A percentile compares a stretch with the other conserved stretches of the same genome.
These are phyloP conservation scores for Capsella bursapastoris DNA, from an alignment of 345 rosid species.

Conservation along the genomic window DNA sequence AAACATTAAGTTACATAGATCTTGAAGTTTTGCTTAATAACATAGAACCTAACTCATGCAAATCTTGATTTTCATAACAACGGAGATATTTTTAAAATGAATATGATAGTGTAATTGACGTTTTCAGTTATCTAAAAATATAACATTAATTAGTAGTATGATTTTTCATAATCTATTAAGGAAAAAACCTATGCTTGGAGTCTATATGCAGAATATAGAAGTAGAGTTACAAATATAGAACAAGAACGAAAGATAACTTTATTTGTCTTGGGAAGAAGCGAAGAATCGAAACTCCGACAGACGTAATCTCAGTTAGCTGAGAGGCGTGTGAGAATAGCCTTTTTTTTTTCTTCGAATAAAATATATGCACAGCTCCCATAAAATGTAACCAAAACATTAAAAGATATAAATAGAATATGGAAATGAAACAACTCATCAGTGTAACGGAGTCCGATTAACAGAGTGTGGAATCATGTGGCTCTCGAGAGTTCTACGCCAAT, in stretches of 20 bases:
- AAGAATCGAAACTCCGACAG: conserved; percentile 38
- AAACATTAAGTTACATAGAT: no score
- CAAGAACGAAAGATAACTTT: conserved; percentile 36
- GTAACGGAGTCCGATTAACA: conserved; percentile 31
- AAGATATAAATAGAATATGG: not conserved
- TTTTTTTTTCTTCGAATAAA: conserved; percentile 21
- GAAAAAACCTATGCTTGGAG: conserved; percentile 11
- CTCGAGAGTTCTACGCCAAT: conserved; percentile 39
- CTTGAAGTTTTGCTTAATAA: not conserved
- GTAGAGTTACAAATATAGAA: conserved; percentile 14
- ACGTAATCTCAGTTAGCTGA: conserved; percentile 27
- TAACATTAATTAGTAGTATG: not conserved
- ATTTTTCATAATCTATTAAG: not conserved
- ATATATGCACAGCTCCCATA: conserved; percentile 6
- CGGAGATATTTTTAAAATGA: not conserved
- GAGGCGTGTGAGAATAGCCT: conserved; percentile 39
- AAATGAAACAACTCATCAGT: conserved; percentile 18
- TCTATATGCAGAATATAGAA: not conserved
- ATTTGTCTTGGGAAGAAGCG: conserved; percentile 40
- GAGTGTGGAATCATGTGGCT: conserved; percentile 25
- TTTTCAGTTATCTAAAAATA: not conserved
- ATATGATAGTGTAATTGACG: not conserved
- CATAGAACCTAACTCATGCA: not conserved
- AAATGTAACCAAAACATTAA: not conserved
- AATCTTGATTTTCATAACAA: not conserved